A percentile compares a stretch with the other conserved stretches of the same genome.
Conservation (phyloP, 306 rosid genomes). For the Prunus dulcis region DNA sequence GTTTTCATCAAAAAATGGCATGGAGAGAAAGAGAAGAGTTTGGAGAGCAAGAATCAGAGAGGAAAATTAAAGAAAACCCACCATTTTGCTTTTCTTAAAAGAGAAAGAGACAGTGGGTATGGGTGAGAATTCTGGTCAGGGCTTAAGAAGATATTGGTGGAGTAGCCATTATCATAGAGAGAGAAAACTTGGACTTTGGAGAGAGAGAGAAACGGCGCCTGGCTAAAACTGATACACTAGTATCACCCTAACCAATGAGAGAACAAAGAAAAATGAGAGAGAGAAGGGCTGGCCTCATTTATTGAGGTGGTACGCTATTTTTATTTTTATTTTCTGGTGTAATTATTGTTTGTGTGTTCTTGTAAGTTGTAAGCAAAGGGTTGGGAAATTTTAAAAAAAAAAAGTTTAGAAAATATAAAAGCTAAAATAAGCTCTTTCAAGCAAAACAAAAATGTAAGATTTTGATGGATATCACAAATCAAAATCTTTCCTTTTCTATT, state of each 20-base stretch:
- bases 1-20: neutral
- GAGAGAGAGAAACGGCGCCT: conserved; percentile 52
- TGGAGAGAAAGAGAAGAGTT: neutral
- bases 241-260: conserved; percentile 54
- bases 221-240: conserved; percentile 35
- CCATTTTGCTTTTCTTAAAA: conserved; percentile 31
- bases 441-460: neutral
- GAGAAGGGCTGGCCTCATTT: conserved; percentile 37
- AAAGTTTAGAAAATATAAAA: neutral
- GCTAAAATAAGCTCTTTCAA: neutral
- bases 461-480: neutral
- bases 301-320: conserved; percentile 20
- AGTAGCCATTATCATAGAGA: conserved; percentile 35
- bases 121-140: conserved; percentile 13
- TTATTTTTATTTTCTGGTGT: neutral
- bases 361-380: too few relatives aligned
- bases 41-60: neutral
- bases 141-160: conserved; percentile 28
- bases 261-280: conserved; percentile 2
- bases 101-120: neutral
- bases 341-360: too few relatives aligned
- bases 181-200: conserved; percentile 33
- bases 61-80: conserved; percentile 18
- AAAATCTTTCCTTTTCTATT: conserved; percentile 7
- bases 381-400: too few relatives aligned